Evolutionary conservation across 306 rosid species (phyloP).

Genomic region (Citrullus mucosospermus): DNA sequence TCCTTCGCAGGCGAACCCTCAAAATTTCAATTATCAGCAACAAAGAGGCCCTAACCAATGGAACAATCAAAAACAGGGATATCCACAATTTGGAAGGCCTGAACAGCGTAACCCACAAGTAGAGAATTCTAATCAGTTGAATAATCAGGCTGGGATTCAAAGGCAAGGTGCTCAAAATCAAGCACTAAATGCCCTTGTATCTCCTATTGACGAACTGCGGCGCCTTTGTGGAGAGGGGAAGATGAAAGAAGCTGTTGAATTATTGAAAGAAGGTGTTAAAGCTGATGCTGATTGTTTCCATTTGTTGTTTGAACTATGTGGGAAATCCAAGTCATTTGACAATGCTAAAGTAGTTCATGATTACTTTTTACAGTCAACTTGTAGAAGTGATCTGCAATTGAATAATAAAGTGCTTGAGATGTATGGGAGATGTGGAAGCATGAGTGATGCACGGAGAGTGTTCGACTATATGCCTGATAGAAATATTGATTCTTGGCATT

Average conservation of each 20-base stretch:
- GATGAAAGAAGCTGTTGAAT: constrained; percentile 51
- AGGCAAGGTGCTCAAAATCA: constrained; percentile 13
- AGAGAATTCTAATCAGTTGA: constrained; percentile 13
- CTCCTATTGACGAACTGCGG: constrained; percentile 36
- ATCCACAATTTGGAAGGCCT: constrained; percentile 14
- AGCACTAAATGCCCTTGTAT: constrained; percentile 10
- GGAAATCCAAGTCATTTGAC: constrained; percentile 43
- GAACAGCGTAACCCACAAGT: constrained; percentile 20
- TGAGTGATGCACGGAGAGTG: constrained; percentile 77
- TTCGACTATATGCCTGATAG: constrained; percentile 72
- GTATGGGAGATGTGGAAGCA: constrained; percentile 64
- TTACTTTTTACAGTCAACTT: constrained; percentile 57
- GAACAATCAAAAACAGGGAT: constrained; percentile 17
- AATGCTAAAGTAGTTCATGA: constrained; percentile 72
- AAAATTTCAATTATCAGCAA: constrained; percentile 24
- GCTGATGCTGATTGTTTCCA: constrained; percentile 55
- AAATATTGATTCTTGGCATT: constrained; percentile 62
- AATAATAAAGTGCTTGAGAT: constrained; percentile 59
- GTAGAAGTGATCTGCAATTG: constrained; percentile 45
- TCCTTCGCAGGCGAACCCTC: constrained; percentile 5
- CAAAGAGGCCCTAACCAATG: constrained; percentile 18
- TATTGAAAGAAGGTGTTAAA: constrained; percentile 69
- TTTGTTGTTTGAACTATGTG: constrained; percentile 43
- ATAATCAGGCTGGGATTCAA: constrained; percentile 20
- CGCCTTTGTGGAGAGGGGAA: constrained; percentile 52